phyloP scores from a whole-genome alignment of 2,329 filamentous ascomycete genomes.

The Neurospora crassa region DNA sequence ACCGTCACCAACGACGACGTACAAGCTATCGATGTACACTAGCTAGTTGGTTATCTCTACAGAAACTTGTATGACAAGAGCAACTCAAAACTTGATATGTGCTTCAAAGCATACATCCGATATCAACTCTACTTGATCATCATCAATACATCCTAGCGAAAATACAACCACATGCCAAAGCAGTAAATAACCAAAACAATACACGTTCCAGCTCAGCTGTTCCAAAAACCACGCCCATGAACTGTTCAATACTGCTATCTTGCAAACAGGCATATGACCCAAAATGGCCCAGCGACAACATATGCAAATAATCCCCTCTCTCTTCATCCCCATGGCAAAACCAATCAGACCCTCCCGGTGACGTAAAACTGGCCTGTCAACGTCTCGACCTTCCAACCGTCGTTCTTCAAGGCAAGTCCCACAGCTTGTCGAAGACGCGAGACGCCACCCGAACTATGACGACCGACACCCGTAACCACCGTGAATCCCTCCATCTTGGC shows the following conservation, averaged over 20 bases:
- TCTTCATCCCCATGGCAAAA: neutral
- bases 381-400: constrained; percentile 76
- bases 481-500: constrained; percentile 48
- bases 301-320: neutral
- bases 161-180: neutral
- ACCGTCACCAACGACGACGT: neutral
- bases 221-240: neutral
- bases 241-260: neutral
- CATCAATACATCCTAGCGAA: neutral
- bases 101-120: neutral
- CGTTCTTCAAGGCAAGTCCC: constrained; percentile 60
- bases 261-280: neutral
- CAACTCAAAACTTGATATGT: neutral
- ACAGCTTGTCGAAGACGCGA: constrained; percentile 73
- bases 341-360: constrained; percentile 36
- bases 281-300: neutral
- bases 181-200: neutral
- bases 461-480: constrained; percentile 73
- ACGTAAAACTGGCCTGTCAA: constrained; percentile 63
- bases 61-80: neutral
- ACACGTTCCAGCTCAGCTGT: neutral
- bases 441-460: constrained; percentile 67
- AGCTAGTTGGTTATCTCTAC: too few species aligned
- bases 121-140: neutral
- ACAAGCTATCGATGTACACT: too few species aligned